Evolutionary conservation across 768 basidiomycete species (phyloP).

Genomic region (Rhodosporidiobolus odoratus): DNA sequence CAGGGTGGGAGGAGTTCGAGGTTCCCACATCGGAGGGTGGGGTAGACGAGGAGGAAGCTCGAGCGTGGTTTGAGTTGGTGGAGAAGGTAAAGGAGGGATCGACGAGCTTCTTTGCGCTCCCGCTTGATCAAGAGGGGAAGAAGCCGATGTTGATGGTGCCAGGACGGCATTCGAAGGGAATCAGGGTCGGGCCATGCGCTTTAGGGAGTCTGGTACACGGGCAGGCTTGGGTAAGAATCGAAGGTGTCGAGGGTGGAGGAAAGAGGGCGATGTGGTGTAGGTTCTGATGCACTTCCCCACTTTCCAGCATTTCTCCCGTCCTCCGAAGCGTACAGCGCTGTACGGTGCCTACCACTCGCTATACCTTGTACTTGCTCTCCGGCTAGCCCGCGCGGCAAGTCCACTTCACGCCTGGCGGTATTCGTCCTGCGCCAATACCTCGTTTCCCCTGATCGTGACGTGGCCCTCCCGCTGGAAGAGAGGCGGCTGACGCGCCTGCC

Average conservation of each 20-base stretch:
- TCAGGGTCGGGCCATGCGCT: neutral
- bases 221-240: neutral
- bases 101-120: conserved; percentile 11
- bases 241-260: neutral
- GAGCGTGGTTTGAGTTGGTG: neutral
- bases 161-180: too few relatives aligned
- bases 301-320: too few relatives aligned
- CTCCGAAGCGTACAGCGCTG: too few relatives aligned
- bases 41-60: neutral
- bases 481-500: conserved; percentile 12
- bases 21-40: neutral
- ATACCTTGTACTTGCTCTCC: too few relatives aligned
- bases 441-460: conserved; percentile 3
- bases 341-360: too few relatives aligned
- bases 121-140: neutral
- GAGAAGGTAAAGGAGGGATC: neutral
- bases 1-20: neutral
- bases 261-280: neutral
- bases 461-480: conserved; percentile 32
- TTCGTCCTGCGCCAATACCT: neutral
- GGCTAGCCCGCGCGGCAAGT: too few relatives aligned
- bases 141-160: neutral
- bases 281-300: too few relatives aligned
- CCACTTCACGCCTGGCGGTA: neutral
- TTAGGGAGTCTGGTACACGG: neutral